A percentile compares a stretch with the other conserved stretches of the same genome.
Evolutionary conservation across 176 grass and related monocot genomes (phyloP).

Genomic region (Typha latifolia): DNA sequence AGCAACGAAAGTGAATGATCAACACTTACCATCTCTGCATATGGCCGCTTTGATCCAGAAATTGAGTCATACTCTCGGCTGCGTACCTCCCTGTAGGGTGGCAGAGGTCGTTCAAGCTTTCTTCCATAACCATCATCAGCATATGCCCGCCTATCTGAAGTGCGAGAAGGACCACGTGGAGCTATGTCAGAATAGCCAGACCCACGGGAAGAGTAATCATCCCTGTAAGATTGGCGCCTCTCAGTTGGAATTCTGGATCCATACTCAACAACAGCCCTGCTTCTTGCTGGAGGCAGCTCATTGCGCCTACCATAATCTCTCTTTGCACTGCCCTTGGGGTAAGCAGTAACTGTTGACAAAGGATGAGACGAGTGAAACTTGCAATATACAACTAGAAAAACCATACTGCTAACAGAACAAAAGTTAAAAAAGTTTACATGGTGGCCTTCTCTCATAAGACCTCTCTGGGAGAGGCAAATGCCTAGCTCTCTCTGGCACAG

Average conservation of each 20-base stretch:
- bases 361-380: not conserved
- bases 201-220: conserved; percentile 55
- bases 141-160: conserved; percentile 53
- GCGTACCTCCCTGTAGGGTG: conserved; percentile 48
- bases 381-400: not conserved
- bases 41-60: conserved; percentile 70
- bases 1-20: not conserved
- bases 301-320: conserved; percentile 56
- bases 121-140: conserved; percentile 60
- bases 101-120: conserved; percentile 41
- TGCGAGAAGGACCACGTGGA: conserved; percentile 39
- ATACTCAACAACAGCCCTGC: conserved; percentile 48
- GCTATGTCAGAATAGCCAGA: conserved; percentile 49
- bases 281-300: conserved; percentile 57
- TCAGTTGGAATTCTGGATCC: conserved; percentile 44
- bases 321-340: conserved; percentile 59
- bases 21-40: conserved; percentile 46
- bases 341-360: conserved; percentile 41
- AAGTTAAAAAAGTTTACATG: conserved; percentile 25
- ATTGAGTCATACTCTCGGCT: conserved; percentile 58
- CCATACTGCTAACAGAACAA: not conserved
- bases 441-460: conserved; percentile 51
- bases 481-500: conserved; percentile 50
- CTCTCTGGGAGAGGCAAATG: conserved; percentile 52
- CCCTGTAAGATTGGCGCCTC: conserved; percentile 48